Percentiles rank a stretch among this genome's conserved stretches.
These are phyloP conservation scores for Parathielavia hyrcaniae DNA, from an alignment of 495 filamentous ascomycete species.

Conservation along the genomic window DNA sequence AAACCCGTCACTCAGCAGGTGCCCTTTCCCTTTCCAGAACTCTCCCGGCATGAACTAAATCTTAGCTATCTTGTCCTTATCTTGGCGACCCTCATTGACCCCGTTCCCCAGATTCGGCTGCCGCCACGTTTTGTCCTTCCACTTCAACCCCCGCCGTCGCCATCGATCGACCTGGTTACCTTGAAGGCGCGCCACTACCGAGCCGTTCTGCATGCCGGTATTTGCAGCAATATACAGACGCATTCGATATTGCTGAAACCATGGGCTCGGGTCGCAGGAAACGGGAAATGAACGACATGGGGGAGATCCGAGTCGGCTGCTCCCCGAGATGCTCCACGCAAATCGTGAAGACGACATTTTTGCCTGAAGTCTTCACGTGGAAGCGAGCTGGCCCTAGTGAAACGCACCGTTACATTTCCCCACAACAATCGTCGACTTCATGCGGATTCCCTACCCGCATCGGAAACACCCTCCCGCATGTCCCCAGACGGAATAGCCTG, in stretches of 20 bases:
- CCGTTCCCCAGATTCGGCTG: background rate
- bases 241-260: conserved; percentile 27
- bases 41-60: background rate
- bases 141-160: background rate
- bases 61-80: too few relatives aligned
- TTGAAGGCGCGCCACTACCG: conserved; percentile 18
- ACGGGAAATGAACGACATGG: conserved; percentile 4
- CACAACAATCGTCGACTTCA: conserved; percentile 9
- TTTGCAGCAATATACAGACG: conserved; percentile 12
- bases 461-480: conserved; percentile 18
- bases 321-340: background rate
- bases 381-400: background rate
- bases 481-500: conserved; percentile 8
- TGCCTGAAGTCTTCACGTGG: conserved; percentile 15
- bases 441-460: conserved; percentile 11
- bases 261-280: conserved; percentile 17
- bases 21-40: conserved; percentile 5
- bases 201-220: conserved; percentile 22
- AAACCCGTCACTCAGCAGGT: background rate
- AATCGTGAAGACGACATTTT: background rate
- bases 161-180: background rate
- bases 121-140: background rate
- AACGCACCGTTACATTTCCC: conserved; percentile 22
- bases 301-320: background rate
- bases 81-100: conserved; percentile 8